Evolutionary conservation across 129 eudicot species (phyloP).

Genomic region (Mikania micrantha): DNA sequence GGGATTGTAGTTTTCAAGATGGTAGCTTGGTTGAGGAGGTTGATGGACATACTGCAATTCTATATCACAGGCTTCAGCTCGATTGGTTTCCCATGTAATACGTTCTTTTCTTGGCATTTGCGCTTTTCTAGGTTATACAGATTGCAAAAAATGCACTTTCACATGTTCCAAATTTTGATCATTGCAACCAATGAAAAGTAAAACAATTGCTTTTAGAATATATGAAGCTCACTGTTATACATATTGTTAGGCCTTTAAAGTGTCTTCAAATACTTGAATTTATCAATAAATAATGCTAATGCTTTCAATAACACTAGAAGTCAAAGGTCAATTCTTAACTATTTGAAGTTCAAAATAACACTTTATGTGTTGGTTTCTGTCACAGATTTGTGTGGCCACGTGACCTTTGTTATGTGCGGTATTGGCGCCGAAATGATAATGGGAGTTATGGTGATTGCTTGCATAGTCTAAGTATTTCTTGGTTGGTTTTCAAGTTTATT

Average conservation of each 20-base stretch:
- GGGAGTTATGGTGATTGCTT: conserved; percentile 84
- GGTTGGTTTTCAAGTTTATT: neutral
- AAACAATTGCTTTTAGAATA: neutral
- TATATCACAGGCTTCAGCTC: conserved; percentile 87
- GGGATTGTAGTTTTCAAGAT: conserved; percentile 95
- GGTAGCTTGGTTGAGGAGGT: conserved; percentile 99
- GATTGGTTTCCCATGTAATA: conserved; percentile 96
- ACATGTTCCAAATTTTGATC: neutral
- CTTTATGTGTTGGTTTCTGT: conserved; percentile 10
- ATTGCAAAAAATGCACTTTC: conserved; percentile 8
- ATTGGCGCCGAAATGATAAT: conserved; percentile 99
- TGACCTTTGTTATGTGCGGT: conserved; percentile 96
- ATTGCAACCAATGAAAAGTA: neutral
- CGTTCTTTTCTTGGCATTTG: conserved; percentile 12
- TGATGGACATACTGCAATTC: conserved; percentile 97
- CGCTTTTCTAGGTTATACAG: conserved; percentile 9
- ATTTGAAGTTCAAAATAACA: conserved; percentile 11
- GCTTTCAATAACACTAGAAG: neutral
- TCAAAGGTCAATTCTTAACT: conserved; percentile 5
- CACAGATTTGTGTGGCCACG: conserved; percentile 98
- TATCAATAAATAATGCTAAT: neutral
- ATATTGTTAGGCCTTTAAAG: neutral
- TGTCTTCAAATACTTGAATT: neutral
- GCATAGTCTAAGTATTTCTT: neutral
- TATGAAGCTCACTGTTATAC: conserved; percentile 2